Percentiles rank a stretch among this genome's conserved stretches.
Conservation (phyloP, 2,329 filamentous ascomycete species). For the Monilinia fructicola region DNA sequence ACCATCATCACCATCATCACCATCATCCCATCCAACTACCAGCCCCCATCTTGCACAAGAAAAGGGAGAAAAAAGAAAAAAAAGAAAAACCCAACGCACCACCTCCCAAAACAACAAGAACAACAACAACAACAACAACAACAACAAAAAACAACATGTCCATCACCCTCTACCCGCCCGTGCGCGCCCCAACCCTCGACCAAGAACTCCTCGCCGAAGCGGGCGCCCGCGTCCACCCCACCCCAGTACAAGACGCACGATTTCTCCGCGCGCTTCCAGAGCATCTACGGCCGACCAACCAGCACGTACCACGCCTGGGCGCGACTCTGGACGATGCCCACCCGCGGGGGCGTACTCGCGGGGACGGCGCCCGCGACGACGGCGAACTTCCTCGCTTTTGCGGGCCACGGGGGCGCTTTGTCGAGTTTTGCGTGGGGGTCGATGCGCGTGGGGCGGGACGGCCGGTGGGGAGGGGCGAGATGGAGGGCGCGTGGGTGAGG, state of each 20-base stretch:
- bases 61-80: no score
- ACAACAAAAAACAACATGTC: not conserved
- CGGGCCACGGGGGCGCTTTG: not conserved
- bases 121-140: not conserved
- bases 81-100: not conserved
- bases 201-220: not conserved
- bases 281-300: not conserved
- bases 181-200: not conserved
- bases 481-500: slow-evolving; percentile 9
- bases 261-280: not conserved
- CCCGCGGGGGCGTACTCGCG: no score
- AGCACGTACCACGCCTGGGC: not conserved
- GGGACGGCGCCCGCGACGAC: no score
- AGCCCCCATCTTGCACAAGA: no score
- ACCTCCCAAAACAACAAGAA: not conserved
- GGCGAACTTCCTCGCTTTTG: not conserved
- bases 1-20: no score
- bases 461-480: not conserved
- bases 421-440: slow-evolving; percentile 7
- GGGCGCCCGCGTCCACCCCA: not conserved
- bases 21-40: no score
- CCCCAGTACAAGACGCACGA: not conserved
- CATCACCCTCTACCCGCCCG: not conserved
- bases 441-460: not conserved
- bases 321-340: not conserved